Conservation (phyloP, 2,329 filamentous ascomycete species). For the Paecilomyces variotii region DNA sequence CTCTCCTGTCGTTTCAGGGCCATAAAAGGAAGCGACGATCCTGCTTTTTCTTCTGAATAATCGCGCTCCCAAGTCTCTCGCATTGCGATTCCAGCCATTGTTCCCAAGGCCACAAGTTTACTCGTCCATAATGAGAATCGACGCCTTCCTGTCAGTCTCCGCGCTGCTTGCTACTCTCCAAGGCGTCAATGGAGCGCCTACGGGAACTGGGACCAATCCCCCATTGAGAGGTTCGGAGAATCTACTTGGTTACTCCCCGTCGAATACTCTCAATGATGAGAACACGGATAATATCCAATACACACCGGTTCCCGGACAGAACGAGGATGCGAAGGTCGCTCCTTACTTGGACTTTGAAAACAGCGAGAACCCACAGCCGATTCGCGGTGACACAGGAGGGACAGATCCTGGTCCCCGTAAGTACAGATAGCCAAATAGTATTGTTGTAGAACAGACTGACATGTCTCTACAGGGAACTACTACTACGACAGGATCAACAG, state of each 20-base stretch:
- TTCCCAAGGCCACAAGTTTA: not conserved
- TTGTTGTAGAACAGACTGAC: not conserved
- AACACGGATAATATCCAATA: constrained; percentile 31
- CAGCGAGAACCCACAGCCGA: constrained; percentile 47
- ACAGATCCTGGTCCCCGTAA: constrained; percentile 47
- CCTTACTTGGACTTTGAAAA: constrained; percentile 48
- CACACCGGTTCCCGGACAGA: constrained; percentile 44
- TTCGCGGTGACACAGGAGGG: constrained; percentile 43
- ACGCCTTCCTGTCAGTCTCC: not conserved
- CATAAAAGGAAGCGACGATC: not conserved
- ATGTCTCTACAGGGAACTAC: constrained; percentile 29
- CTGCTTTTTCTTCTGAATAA: not conserved
- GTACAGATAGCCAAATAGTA: not conserved
- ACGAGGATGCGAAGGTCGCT: constrained; percentile 43
- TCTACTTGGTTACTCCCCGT: constrained; percentile 33
- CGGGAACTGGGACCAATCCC: constrained; percentile 14
- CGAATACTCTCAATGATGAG: constrained; percentile 25
- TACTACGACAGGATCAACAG: constrained; percentile 48
- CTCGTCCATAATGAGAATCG: not conserved
- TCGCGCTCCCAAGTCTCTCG: not conserved
- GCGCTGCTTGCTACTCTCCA: not conserved
- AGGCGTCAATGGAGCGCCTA: constrained; percentile 13
- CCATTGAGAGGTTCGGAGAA: constrained; percentile 19
- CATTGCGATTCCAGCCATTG: not conserved
- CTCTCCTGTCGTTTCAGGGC: not conserved